Evolutionary conservation across 805 yeast species (phyloP).

Genomic region (Groenewaldozyma tartarivorans): DNA sequence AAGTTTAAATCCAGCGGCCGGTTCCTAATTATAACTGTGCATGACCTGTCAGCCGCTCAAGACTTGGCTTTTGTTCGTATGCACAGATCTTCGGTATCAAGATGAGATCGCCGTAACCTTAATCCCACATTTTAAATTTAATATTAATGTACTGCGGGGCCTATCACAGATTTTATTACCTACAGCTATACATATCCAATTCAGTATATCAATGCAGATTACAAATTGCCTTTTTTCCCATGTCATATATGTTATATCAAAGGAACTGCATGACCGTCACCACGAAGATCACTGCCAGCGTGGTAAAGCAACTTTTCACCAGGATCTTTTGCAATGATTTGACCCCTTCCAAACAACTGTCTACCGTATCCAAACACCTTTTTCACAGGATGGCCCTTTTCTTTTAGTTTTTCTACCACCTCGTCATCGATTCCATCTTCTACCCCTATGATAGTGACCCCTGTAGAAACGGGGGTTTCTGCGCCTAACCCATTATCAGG

Average conservation of each 20-base stretch:
- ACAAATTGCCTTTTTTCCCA: too few relatives aligned
- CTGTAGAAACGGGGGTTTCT: slow-evolving; percentile 57
- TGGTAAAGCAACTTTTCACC: slow-evolving; percentile 39
- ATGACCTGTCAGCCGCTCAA: too few relatives aligned
- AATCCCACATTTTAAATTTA: too few relatives aligned
- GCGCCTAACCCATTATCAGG: slow-evolving; percentile 43
- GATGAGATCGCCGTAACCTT: too few relatives aligned
- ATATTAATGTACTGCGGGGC: too few relatives aligned
- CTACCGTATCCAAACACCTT: slow-evolving; percentile 32
- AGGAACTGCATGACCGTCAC: slow-evolving; percentile 75
- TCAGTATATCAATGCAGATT: too few relatives aligned
- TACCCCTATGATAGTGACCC: slow-evolving; percentile 45
- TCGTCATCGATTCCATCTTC: slow-evolving; percentile 54
- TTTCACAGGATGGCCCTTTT: slow-evolving; percentile 49
- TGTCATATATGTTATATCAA: slow-evolving; percentile 30
- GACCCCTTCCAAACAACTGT: slow-evolving; percentile 42
- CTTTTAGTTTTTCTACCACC: slow-evolving; percentile 37
- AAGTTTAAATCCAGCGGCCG: too few relatives aligned
- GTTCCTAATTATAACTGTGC: too few relatives aligned
- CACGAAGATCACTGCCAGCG: slow-evolving; percentile 73
- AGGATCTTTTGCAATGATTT: slow-evolving; percentile 43
- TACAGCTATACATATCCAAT: too few relatives aligned
- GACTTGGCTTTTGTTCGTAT: too few relatives aligned
- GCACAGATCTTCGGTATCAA: too few relatives aligned
- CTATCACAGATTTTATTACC: too few relatives aligned